A percentile compares a stretch with the other conserved stretches of the same genome.
Evolutionary conservation across 106 monocot genomes (phyloP).

Genomic region (Allium sativum): DNA sequence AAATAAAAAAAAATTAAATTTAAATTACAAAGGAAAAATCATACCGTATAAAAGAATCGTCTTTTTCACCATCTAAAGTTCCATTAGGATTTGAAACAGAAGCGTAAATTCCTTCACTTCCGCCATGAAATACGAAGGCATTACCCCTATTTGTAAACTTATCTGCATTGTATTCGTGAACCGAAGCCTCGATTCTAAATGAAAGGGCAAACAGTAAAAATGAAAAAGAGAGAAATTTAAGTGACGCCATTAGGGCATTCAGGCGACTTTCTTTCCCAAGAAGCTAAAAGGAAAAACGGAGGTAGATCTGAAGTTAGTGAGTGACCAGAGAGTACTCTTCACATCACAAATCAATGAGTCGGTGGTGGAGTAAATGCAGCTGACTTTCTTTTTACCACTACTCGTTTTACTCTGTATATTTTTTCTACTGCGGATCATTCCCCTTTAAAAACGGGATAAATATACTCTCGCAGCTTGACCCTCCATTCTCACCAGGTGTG

Average conservation of each 20-base stretch:
- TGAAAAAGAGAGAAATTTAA: background rate
- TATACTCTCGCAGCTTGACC: no score
- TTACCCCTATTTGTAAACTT: constrained; percentile 58
- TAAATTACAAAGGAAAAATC: no score
- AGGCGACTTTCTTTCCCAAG: background rate
- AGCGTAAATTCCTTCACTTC: constrained; percentile 88
- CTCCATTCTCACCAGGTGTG: no score
- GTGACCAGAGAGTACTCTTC: no score
- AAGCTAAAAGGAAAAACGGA: background rate
- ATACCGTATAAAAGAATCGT: constrained; percentile 81
- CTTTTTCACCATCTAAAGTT: constrained; percentile 17
- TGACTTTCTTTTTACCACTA: no score
- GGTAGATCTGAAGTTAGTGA: no score
- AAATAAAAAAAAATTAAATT: no score
- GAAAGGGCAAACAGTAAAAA: constrained; percentile 3
- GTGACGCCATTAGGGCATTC: constrained; percentile 21
- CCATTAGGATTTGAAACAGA: constrained; percentile 26
- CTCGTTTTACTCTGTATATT: no score
- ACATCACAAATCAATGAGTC: no score
- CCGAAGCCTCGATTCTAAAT: constrained; percentile 34
- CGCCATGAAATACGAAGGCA: constrained; percentile 83
- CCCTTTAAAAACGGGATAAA: no score
- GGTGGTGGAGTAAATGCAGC: no score
- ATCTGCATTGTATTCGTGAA: constrained; percentile 61
- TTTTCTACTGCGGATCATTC: no score